These are phyloP conservation scores for Phytophthora constricta DNA, from an alignment of 352 stramenopile species.

Conservation along the genomic window DNA sequence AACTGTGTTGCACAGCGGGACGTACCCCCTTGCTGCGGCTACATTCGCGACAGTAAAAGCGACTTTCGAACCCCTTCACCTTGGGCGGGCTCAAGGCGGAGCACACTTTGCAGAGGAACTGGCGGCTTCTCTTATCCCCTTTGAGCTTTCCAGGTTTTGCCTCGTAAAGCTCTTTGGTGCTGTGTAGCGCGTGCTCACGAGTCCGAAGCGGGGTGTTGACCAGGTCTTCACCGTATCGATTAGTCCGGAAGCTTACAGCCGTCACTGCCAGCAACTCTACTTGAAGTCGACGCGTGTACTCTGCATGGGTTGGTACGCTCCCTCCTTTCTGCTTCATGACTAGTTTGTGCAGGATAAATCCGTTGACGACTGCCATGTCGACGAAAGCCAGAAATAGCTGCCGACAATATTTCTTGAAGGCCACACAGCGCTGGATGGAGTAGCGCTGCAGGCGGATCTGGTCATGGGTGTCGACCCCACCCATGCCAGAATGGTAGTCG, in stretches of 20 bases:
- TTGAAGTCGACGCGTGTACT: slow-evolving; percentile 16
- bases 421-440: slow-evolving; percentile 14
- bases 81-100: no score
- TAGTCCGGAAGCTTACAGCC: slow-evolving; percentile 4
- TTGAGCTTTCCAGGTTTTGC: no score
- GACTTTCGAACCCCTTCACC: no score
- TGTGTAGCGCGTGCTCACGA: no score
- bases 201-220: no score
- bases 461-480: slow-evolving; percentile 11
- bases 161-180: no score
- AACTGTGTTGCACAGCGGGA: no score
- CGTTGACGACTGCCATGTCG: slow-evolving; percentile 28
- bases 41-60: no score
- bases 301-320: not conserved
- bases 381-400: slow-evolving; percentile 26
- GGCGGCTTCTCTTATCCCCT: no score
- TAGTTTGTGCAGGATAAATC: slow-evolving; percentile 12
- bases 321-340: not conserved
- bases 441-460: slow-evolving; percentile 21
- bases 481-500: slow-evolving; percentile 4
- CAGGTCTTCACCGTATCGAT: not conserved
- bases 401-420: slow-evolving; percentile 24
- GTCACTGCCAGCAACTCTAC: slow-evolving; percentile 7
- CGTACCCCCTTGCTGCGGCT: no score
- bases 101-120: no score